Evolutionary conservation across 441 rosid species (phyloP), one percentile per base, ranked within the genome.

Genomic region (Flueggea neowawraea): DNA sequence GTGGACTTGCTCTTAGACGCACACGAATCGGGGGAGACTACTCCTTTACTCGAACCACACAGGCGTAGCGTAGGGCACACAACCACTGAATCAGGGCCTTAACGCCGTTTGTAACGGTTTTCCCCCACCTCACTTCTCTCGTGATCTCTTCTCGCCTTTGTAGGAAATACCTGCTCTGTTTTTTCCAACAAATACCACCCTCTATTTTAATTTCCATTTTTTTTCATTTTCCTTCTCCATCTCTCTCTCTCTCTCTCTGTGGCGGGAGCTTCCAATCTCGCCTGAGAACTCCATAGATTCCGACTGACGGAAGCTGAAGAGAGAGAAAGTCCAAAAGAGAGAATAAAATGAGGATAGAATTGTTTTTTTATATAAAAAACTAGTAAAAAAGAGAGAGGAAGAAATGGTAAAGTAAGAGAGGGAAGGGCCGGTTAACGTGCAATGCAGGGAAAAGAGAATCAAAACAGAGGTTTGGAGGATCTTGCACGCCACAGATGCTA

Each of bases 401-500:
- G 28, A 22, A 22, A 22, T 22, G 51, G 50, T 47, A 16, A 51
- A 44, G 41, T 12, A 52, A 62, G 49, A 58, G 32, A 22, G 28
- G 28, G 58, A 50, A 61, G 63, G 32, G 61, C 81, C 41, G 71
- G 81, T 73, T 85, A 68, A 78, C 91, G 82, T 85, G 82, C 73
- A 86, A 76, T 86, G 84, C 78, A 65, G 92, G 86, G 67, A 78
- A 81, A 70, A 67, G 62, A 61, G 79, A 75, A 73, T 78, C 69
- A 69, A 69, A 73, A 73, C 73, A 60, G 53, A 64, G 64, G 72
- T 31, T 74, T 62, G 62, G 74, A 62, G 71, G 71, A 73, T 48
- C 83, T 80, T 80, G 60, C 85, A 84, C 72, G 92, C 80, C 81
- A 78, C 74, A 76, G 71, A 71, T 75, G 69, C 81, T 71, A n/a